phyloP scores from a whole-genome alignment of 768 basidiomycete genomes.

The Collybia sp. region DNA sequence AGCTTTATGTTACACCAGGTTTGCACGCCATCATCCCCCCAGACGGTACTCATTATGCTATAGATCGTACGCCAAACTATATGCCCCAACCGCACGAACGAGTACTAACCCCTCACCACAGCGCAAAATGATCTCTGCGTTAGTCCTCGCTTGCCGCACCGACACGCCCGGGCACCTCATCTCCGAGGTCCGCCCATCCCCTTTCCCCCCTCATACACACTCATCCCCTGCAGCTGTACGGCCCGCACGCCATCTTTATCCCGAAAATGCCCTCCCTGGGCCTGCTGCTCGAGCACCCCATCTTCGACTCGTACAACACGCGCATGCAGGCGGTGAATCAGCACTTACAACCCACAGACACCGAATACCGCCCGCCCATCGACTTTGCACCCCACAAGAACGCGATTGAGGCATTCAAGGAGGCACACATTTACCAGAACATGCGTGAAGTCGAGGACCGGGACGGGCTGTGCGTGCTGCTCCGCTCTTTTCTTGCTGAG shows the following conservation, averaged over 20 bases:
- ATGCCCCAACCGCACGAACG: slow-evolving; percentile 11
- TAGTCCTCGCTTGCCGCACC: slow-evolving; percentile 78
- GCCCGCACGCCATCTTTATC: slow-evolving; percentile 70
- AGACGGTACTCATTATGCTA: slow-evolving; percentile 1
- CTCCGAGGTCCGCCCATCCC: slow-evolving; percentile 46
- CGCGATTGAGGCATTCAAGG: slow-evolving; percentile 78
- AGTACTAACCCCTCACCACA: slow-evolving; percentile 23
- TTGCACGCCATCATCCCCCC: slow-evolving; percentile 1
- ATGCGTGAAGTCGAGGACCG: slow-evolving; percentile 84
- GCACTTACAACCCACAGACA: slow-evolving; percentile 45
- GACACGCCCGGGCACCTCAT: slow-evolving; percentile 71
- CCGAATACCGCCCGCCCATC: slow-evolving; percentile 67
- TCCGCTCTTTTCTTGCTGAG: not conserved
- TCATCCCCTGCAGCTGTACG: slow-evolving; percentile 54
- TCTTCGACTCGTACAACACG: slow-evolving; percentile 75
- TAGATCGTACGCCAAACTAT: slow-evolving; percentile 42
- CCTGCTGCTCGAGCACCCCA: slow-evolving; percentile 82
- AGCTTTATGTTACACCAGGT: slow-evolving; percentile 99
- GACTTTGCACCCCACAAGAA: slow-evolving; percentile 66
- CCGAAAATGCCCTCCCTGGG: slow-evolving; percentile 97
- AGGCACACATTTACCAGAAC: slow-evolving; percentile 77
- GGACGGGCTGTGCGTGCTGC: slow-evolving; percentile 60
- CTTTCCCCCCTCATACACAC: not conserved
- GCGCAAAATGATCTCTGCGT: slow-evolving; percentile 95
- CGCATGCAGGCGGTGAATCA: slow-evolving; percentile 46